Evolutionary conservation across 768 basidiomycete species (phyloP).

Genomic region (Grammothele lineata): DNA sequence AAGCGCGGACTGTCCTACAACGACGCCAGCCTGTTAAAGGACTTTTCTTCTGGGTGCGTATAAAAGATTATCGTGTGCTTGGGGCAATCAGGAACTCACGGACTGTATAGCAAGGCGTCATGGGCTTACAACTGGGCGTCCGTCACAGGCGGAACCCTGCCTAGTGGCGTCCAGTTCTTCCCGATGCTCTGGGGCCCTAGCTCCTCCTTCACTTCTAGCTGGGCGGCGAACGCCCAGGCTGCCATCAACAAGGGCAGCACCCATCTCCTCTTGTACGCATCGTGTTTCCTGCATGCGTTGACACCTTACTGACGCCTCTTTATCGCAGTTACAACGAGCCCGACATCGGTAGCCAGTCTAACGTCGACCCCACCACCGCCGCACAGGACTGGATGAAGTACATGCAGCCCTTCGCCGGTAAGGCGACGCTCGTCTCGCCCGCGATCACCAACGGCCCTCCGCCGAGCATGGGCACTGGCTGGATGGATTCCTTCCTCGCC

Average conservation of each 20-base stretch:
- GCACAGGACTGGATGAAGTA: conserved; percentile 26
- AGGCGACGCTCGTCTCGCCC: conserved; percentile 27
- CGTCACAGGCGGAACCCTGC: conserved; percentile 13
- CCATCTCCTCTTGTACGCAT: conserved; percentile 23
- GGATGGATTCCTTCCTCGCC: conserved; percentile 27
- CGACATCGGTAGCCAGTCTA: conserved; percentile 25
- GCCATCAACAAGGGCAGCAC: conserved; percentile 25
- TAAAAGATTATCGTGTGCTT: too few relatives aligned
- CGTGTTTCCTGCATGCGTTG: neutral
- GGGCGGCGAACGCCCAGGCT: conserved; percentile 22
- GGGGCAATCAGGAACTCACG: too few relatives aligned
- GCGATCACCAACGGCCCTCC: conserved; percentile 30
- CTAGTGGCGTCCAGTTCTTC: conserved; percentile 18
- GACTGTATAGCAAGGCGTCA: conserved; percentile 19
- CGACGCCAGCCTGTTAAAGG: conserved; percentile 14
- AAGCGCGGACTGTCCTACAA: conserved; percentile 30
- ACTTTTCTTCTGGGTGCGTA: conserved; percentile 19
- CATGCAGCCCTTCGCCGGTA: conserved; percentile 30
- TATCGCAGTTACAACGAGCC: conserved; percentile 28
- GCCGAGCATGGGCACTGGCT: conserved; percentile 25
- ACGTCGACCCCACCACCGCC: conserved; percentile 24
- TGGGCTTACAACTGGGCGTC: conserved; percentile 29
- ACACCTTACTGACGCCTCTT: neutral
- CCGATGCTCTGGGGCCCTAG: conserved; percentile 27
- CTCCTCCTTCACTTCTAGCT: conserved; percentile 16